Evolutionary conservation across 2,329 filamentous ascomycete species (phyloP), one percentile per base, ranked within the genome.

Genomic region (Tolypocladium tropicale): DNA sequence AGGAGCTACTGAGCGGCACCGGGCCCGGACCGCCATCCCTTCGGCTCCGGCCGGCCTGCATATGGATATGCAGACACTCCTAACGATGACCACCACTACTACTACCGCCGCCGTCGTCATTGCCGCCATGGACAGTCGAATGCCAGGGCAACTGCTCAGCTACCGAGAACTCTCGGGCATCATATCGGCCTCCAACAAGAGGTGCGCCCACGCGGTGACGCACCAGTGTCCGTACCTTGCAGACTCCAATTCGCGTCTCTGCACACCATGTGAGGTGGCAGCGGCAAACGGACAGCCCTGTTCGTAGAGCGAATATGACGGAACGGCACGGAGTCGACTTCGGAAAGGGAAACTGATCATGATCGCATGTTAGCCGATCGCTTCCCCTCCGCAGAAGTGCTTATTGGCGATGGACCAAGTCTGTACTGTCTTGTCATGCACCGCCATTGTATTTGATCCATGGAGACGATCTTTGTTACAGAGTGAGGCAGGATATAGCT

Each of bases 171-270:
- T 21, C 6, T 32, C 57, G 21, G 59, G 54, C 41, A 58, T 63
- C 32, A 33, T 55, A 41, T 59, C 55, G 14, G 51, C 61, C 14
- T 63, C 66, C 9, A 68, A 68, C 61, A 67, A 66, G 53, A 62
- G 55, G 49, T 68, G 66, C 53, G 64, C 64, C 18, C 66, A 68
- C 49, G 54, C 59, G 12, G 39, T 56, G 21, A 64, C 63, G 12
- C 66, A 68, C 48, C 41, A 59, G 16, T 68, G 66, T 53, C 63
- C 64, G 4, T 64, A 60, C 46, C 58, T 68, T 16, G 61, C 64
- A 10, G 66, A 68, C 56, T 67, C 65, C 50, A 66, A 65, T 39
- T 57, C 58, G 12, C 57, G 52, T 6, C 58, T 68, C 11, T 68
- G 66, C 57, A 55, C 54, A 18, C 58, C 60, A 18, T 68, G 66